Percentiles rank a stretch among this genome's conserved stretches.
phyloP scores from a whole-genome alignment of 1,284 basidiomycete genomes.

The Ustilago trichophora region DNA sequence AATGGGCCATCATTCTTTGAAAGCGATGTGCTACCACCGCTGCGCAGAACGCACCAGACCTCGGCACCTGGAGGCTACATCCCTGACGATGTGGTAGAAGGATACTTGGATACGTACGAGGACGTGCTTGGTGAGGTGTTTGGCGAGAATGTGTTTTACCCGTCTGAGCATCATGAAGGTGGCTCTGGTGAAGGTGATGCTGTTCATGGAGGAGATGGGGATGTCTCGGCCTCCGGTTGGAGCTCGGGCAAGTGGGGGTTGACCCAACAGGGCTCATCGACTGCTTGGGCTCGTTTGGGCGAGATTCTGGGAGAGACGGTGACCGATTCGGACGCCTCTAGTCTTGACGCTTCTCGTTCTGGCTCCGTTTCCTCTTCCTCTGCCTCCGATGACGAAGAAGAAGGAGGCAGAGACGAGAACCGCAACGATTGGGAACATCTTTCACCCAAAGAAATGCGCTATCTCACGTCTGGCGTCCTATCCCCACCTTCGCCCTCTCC shows the following conservation, averaged over 20 bases:
- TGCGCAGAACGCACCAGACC: conserved; percentile 61
- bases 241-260: conserved; percentile 55
- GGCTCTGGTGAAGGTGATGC: not conserved
- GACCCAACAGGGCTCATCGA: conserved; percentile 50
- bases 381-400: conserved; percentile 16
- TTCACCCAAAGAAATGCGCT: conserved; percentile 61
- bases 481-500: conserved; percentile 39
- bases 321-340: conserved; percentile 14
- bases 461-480: conserved; percentile 41
- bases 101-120: conserved; percentile 71
- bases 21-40: conserved; percentile 70
- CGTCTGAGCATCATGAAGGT: conserved; percentile 14
- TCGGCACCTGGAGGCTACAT: conserved; percentile 68
- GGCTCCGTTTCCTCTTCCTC: not conserved
- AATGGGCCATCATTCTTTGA: conserved; percentile 63
- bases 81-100: conserved; percentile 70
- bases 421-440: conserved; percentile 63
- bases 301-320: conserved; percentile 57
- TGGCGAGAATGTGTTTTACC: conserved; percentile 48
- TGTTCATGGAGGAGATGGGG: conserved; percentile 4
- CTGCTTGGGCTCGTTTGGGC: conserved; percentile 59
- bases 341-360: conserved; percentile 11
- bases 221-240: conserved; percentile 45
- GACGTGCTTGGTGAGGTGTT: conserved; percentile 71
- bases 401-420: conserved; percentile 47